Evolutionary conservation across 192 early-diverging fungal genomes (phyloP).

Genomic region (Backusella circina): DNA sequence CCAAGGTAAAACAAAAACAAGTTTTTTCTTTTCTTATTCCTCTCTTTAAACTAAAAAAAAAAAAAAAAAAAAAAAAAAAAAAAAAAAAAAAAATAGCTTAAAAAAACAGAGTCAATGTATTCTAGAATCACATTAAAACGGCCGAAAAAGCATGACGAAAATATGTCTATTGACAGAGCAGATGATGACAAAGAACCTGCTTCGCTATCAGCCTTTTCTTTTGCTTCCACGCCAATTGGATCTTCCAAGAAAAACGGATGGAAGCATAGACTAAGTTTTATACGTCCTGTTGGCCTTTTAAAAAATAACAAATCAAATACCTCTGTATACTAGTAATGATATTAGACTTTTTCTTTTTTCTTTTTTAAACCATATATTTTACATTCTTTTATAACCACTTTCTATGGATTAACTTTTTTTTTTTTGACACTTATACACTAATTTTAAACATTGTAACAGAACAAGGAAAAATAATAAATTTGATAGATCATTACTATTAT

Average conservation of each 20-base stretch:
- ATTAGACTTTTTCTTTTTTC: neutral
- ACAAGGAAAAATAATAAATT: slow-evolving; percentile 4
- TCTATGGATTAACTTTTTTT: neutral
- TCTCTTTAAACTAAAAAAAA: neutral
- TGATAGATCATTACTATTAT: neutral
- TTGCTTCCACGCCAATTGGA: neutral
- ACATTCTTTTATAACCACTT: neutral
- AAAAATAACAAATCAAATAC: slow-evolving; percentile 1
- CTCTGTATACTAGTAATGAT: neutral
- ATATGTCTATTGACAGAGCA: neutral
- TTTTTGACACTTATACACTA: neutral
- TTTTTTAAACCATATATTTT: neutral
- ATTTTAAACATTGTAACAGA: neutral
- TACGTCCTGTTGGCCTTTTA: slow-evolving; percentile 3
- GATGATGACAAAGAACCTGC: neutral
- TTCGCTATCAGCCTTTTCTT: slow-evolving; percentile 2
- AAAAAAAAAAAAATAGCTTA: neutral
- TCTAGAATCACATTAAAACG: neutral
- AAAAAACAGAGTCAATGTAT: neutral
- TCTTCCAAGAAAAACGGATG: neutral
- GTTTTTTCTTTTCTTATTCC: neutral
- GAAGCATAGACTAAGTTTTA: neutral
- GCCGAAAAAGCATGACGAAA: neutral
- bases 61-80: no score
- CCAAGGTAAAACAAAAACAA: neutral